Evolutionary conservation across 768 basidiomycete genomes (phyloP), one percentile per base, ranked within the genome.

Genomic region (Naganishia friedmannii): DNA sequence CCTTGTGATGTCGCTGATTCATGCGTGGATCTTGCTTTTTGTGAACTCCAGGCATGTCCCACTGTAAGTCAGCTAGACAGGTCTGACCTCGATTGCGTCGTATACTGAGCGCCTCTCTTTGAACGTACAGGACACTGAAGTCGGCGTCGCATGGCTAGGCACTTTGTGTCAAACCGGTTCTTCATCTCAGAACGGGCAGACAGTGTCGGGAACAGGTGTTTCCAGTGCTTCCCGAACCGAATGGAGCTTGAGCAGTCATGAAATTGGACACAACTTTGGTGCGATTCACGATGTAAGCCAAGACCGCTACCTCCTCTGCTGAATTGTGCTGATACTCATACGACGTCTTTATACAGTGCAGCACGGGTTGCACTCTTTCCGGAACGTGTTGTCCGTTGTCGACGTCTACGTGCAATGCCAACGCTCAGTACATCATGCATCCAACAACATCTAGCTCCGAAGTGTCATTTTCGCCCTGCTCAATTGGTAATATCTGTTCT

Each of bases 121-220:
- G 26, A 34, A 29, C 17, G 53, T 37, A 26, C 23, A 42, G 31
- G 67, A 48, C 29, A 60, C 73, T 12, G 79, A 80, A 74, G 79
- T 81, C 45, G 92, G 92, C 26, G 91, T 93, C 57, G 92, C 92
- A 4, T 93, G 91, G 92, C 85, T 95, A 2, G 90, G 86, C 26
- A 90, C 90, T 23, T 77, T 93, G 81, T 90, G 82, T 76, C 84
- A 87, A 69, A 82, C 79, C 0, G 79, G 87, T 3, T 81, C 85
- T 2, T 66, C 57, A 6, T 65, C 73, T n/a, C 79, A 80, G 68
- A 70, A 66, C 0, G 83, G 84, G 0, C 83, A 85, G 3, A 77
- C 85, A 37, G 89, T 92, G 45, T 89, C 88, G 29, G 92, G 92
- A 12, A 90, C 91, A 0, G 91, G 87, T 3, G 91, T 93, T 0